Percentiles rank a stretch among this genome's conserved stretches.
phyloP scores from a whole-genome alignment of 768 basidiomycete species.

The Heimioporus sp. region DNA sequence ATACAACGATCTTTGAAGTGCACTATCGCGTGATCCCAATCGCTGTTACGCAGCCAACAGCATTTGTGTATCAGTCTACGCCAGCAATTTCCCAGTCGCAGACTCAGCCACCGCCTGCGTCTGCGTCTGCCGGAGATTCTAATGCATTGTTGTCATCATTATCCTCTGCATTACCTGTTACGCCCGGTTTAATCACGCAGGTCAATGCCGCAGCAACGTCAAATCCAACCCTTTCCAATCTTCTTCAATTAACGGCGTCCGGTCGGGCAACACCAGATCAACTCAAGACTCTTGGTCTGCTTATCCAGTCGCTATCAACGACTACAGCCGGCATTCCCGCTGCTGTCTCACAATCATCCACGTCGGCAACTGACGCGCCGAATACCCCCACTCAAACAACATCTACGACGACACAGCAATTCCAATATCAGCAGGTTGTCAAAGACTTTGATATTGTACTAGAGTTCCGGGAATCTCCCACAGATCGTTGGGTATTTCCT shows the following conservation, averaged over 20 bases:
- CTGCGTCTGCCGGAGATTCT: conserved; percentile 28
- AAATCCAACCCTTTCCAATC: conserved; percentile 65
- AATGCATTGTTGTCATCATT: conserved; percentile 47
- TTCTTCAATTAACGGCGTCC: conserved; percentile 62
- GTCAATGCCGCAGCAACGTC: conserved; percentile 65
- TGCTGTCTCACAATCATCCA: conserved; percentile 5
- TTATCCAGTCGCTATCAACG: conserved; percentile 66
- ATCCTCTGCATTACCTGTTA: conserved; percentile 45
- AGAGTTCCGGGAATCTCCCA: conserved; percentile 62
- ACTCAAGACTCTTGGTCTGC: conserved; percentile 63
- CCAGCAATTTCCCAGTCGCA: conserved; percentile 28
- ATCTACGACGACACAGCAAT: conserved; percentile 15
- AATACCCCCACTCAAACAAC: conserved; percentile 14
- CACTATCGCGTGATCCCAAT: conserved; percentile 52
- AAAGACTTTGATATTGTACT: conserved; percentile 73
- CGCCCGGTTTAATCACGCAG: conserved; percentile 56
- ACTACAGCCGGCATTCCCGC: conserved; percentile 6
- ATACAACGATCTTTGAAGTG: conserved; percentile 71
- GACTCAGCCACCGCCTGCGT: conserved; percentile 20
- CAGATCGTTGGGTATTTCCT: conserved; percentile 69
- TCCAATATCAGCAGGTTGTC: conserved; percentile 30
- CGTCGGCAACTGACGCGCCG: conserved; percentile 5
- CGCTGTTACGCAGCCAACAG: conserved; percentile 19
- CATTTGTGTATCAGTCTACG: conserved; percentile 27
- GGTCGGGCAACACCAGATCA: conserved; percentile 63